Base-by-base conservation (phyloP, 345 rosid genomes). In the Gossypium rotundifolium region DNA sequence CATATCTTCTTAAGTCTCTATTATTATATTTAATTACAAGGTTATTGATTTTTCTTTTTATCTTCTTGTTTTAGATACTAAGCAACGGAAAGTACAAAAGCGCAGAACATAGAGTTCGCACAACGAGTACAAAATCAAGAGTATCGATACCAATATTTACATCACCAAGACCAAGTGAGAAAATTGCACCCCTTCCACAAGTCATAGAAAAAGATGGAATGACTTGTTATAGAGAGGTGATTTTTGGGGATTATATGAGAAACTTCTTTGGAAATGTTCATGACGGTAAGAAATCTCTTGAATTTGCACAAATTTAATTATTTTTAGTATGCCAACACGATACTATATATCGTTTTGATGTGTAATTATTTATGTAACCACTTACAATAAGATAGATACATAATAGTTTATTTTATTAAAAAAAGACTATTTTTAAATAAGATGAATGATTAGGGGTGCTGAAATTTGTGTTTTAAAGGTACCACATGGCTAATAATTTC, bases 61-160 rank as follows among this genome's bases (percentile, higher is more conserved):
- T n/a, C 0, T 8, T 0, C 4, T 52, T 53, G 16, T 67, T 9
- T 16, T 44, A 88, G 91, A 85, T 88, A 65, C 33, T 84, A 20
- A 88, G 89, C 84, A 88, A 86, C 71, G 92, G 90, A 40, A 86
- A 71, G 65, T 88, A 86, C 78, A 84, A 79, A 79, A 88, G 40
- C 40, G 40, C 40, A 33, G 40, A 33, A 33, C 40, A 33, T 33
- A 33, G 40, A 33, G 40, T 33, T 5, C 7, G 7, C 40, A 33
- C 40, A 33, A 33, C 40, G 40, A 33, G 7, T 33, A 5, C 1
- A 6, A 55, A 55, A 2, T 55, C 25, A 20, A 55, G 60, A 2
- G 60, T 55, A 0, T 55, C 60, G 11, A 0, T 55, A 9, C 60
- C 60, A 18, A 55, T 55, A 20, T 55, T 55, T 55, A 55, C 60